These are phyloP conservation scores for Diaporthe sp. DNA, from an alignment of 2,329 filamentous ascomycete genomes.

Conservation along the genomic window DNA sequence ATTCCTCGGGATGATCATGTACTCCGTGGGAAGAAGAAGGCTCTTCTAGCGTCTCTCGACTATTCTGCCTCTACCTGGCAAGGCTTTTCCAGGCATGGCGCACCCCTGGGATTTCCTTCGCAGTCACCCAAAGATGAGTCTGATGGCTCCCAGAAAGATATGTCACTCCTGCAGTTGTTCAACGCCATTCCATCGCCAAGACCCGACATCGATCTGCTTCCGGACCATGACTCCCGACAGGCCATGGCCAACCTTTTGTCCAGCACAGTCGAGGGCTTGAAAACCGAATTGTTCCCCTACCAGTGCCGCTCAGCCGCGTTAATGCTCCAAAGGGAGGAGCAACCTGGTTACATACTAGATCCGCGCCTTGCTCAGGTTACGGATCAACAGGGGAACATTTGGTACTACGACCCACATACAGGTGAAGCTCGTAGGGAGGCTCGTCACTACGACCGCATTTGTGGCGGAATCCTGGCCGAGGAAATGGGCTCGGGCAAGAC, in stretches of 20 bases:
- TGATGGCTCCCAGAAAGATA: constrained; percentile 49
- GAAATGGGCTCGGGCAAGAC: constrained; percentile 91
- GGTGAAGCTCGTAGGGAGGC: constrained; percentile 74
- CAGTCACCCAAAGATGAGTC: constrained; percentile 51
- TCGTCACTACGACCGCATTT: constrained; percentile 78
- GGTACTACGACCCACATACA: constrained; percentile 78
- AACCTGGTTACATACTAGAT: constrained; percentile 75
- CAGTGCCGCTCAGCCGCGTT: constrained; percentile 83
- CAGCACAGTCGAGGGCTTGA: constrained; percentile 67
- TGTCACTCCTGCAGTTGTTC: constrained; percentile 77
- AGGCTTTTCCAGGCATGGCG: constrained; percentile 50
- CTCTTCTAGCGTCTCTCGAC: constrained; percentile 67
- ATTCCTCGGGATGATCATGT: constrained; percentile 72
- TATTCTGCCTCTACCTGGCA: constrained; percentile 68
- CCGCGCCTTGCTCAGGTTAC: constrained; percentile 74
- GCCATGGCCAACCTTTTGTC: constrained; percentile 69
- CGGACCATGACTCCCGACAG: constrained; percentile 62
- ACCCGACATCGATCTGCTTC: constrained; percentile 64
- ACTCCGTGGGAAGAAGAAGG: constrained; percentile 59
- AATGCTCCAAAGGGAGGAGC: constrained; percentile 86
- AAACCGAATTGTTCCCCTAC: constrained; percentile 78
- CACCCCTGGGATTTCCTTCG: constrained; percentile 33
- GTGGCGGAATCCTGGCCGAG: constrained; percentile 84
- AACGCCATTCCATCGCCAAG: constrained; percentile 78
- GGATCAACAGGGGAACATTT: constrained; percentile 72